These are phyloP conservation scores for Achaetomiella virescens DNA, from an alignment of 495 filamentous ascomycete species.

Conservation along the genomic window DNA sequence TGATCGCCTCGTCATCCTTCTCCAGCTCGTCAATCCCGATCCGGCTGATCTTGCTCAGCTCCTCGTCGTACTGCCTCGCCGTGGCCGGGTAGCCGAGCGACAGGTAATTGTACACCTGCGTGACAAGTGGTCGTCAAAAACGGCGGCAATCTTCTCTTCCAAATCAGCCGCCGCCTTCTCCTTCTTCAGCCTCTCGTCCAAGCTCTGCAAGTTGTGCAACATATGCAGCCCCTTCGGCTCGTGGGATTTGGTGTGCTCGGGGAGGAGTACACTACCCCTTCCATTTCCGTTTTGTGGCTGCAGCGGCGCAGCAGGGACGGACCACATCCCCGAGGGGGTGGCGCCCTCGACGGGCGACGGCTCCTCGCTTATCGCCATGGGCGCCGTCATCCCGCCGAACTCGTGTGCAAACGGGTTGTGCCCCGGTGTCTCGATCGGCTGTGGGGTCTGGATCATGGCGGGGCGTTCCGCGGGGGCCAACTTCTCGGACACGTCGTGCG, in stretches of 20 bases:
- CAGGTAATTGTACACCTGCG: slow-evolving; percentile 93
- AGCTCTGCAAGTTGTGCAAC: slow-evolving; percentile 40
- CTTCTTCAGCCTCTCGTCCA: slow-evolving; percentile 43
- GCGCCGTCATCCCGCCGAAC: slow-evolving; percentile 22
- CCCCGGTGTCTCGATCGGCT: slow-evolving; percentile 13
- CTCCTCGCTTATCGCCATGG: slow-evolving; percentile 24
- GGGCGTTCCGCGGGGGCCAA: slow-evolving; percentile 33
- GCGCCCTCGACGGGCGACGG: slow-evolving; percentile 9
- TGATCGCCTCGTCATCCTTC: slow-evolving; percentile 59
- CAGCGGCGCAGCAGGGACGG: background rate
- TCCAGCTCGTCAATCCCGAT: slow-evolving; percentile 60
- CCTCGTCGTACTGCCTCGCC: slow-evolving; percentile 73
- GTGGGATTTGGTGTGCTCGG: slow-evolving; percentile 25
- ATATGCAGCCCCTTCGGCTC: slow-evolving; percentile 39
- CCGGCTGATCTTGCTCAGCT: slow-evolving; percentile 70
- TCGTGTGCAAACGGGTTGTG: slow-evolving; percentile 36
- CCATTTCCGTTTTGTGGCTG: no score
- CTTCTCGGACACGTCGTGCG: slow-evolving; percentile 31
- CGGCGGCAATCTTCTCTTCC: slow-evolving; percentile 51
- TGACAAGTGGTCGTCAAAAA: slow-evolving; percentile 82
- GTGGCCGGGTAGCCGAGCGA: slow-evolving; percentile 83
- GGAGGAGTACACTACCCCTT: slow-evolving; percentile 10
- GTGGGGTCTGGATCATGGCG: slow-evolving; percentile 36
- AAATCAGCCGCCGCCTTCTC: slow-evolving; percentile 44
- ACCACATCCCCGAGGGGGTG: slow-evolving; percentile 9